These are phyloP conservation scores for Musa acuminata DNA, from an alignment of 176 grass and related monocot species.

Conservation along the genomic window DNA sequence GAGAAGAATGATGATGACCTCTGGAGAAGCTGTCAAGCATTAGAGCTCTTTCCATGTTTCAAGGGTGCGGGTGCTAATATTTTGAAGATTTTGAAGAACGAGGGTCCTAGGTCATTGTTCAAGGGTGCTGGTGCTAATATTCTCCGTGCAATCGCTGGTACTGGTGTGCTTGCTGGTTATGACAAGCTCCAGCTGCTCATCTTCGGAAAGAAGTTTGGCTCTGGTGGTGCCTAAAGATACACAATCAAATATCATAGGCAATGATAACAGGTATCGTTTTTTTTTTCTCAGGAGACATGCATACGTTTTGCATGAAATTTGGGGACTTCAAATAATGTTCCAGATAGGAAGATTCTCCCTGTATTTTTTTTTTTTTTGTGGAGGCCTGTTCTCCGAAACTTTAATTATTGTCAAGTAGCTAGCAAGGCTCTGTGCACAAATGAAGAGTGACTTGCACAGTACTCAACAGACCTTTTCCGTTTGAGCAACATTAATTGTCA, in stretches of 20 bases:
- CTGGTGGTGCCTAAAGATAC: conserved; percentile 5
- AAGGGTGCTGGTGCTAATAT: conserved; percentile 16
- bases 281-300: too few relatives aligned
- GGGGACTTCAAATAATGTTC: too few relatives aligned
- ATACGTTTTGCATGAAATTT: too few relatives aligned
- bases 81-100: conserved; percentile 16
- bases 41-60: conserved; percentile 11
- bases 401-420: too few relatives aligned
- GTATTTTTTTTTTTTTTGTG: too few relatives aligned
- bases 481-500: background rate
- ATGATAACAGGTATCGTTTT: too few relatives aligned
- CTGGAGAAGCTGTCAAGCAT: conserved; percentile 19
- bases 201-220: background rate
- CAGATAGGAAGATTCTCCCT: too few relatives aligned
- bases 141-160: conserved; percentile 9
- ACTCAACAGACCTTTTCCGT: background rate
- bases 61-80: conserved; percentile 17
- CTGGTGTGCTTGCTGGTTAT: conserved; percentile 15
- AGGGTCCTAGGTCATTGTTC: conserved; percentile 8
- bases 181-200: background rate
- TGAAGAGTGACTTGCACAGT: too few relatives aligned
- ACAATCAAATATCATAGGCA: background rate
- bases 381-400: too few relatives aligned
- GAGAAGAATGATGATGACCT: conserved; percentile 24
- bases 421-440: too few relatives aligned